Percentiles rank a stretch among this genome's conserved stretches.
Conservation (phyloP, 1,284 basidiomycete species). For the Cerioporus squamosus region DNA sequence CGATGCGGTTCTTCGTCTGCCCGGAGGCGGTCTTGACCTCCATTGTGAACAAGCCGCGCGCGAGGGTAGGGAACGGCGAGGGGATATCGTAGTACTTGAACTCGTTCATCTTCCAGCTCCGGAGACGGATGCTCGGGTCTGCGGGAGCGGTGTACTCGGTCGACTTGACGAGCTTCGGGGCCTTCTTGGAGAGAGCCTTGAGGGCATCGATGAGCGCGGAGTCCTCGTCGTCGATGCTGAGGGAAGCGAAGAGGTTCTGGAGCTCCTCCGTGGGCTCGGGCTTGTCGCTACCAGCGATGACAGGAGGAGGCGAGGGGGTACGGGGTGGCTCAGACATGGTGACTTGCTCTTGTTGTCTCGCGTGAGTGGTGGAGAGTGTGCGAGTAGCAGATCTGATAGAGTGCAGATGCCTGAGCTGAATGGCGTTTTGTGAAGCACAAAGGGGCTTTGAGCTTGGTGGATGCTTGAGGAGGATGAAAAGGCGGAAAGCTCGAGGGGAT, state of each 20-base stretch:
- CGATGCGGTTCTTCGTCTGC: conserved; percentile 65
- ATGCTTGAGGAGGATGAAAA: neutral
- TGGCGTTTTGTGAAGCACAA: neutral
- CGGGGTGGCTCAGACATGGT: conserved; percentile 14
- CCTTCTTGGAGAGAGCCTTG: conserved; percentile 50
- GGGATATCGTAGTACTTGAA: conserved; percentile 90
- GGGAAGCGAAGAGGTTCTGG: conserved; percentile 13
- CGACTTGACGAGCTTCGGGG: conserved; percentile 64
- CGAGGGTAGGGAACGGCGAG: conserved; percentile 90
- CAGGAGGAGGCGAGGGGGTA: conserved; percentile 4
- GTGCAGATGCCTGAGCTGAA: neutral
- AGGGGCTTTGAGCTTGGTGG: neutral
- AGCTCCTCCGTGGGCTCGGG: conserved; percentile 7
- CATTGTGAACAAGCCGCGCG: conserved; percentile 84
- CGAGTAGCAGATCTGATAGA: neutral
- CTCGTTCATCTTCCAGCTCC: conserved; percentile 96
- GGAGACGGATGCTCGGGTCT: conserved; percentile 56
- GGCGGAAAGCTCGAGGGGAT: neutral
- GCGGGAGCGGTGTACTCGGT: conserved; percentile 57
- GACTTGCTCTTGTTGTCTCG: neutral
- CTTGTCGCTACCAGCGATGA: neutral
- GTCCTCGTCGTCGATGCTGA: conserved; percentile 43
- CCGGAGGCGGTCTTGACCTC: conserved; percentile 40
- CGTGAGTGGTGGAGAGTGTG: neutral
- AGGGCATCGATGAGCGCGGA: conserved; percentile 62